These are phyloP conservation scores for Pseudozyma thailandica DNA, from an alignment of 1,284 basidiomycete genomes.

Conservation along the genomic window DNA sequence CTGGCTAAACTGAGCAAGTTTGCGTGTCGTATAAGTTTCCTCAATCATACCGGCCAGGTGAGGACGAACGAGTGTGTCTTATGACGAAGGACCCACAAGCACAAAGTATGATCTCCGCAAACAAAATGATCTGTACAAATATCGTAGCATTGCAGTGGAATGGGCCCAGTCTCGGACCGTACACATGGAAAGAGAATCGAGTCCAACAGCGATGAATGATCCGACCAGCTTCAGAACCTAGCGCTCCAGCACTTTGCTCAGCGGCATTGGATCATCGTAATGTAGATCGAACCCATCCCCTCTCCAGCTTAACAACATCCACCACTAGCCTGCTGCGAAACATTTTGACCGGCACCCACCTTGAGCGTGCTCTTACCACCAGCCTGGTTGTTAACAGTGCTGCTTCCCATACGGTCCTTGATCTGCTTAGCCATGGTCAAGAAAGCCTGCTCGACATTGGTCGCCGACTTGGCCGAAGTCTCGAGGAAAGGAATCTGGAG, in stretches of 20 bases:
- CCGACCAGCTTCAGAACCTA: too few relatives aligned
- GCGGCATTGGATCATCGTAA: background rate
- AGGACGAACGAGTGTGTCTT: too few relatives aligned
- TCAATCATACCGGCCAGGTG: too few relatives aligned
- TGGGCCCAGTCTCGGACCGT: slow-evolving; percentile 7
- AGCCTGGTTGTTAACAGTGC: slow-evolving; percentile 62
- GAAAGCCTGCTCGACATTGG: slow-evolving; percentile 71
- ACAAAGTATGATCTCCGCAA: background rate
- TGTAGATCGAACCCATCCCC: too few relatives aligned
- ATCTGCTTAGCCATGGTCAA: slow-evolving; percentile 70
- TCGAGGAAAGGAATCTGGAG: slow-evolving; percentile 69
- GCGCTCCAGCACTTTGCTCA: too few relatives aligned
- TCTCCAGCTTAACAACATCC: slow-evolving; percentile 60
- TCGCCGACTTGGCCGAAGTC: slow-evolving; percentile 70
- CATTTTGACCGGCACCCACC: slow-evolving; percentile 66
- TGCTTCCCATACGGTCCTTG: slow-evolving; percentile 68
- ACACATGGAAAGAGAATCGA: background rate
- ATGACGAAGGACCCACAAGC: too few relatives aligned
- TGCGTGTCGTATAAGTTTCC: too few relatives aligned
- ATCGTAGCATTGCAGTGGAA: slow-evolving; percentile 21
- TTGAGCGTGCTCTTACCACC: slow-evolving; percentile 66
- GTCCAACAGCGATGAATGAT: background rate
- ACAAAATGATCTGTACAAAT: slow-evolving; percentile 24
- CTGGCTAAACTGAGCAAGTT: too few relatives aligned
- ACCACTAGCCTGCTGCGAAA: slow-evolving; percentile 55